phyloP scores from a whole-genome alignment of 139 green algal genomes.

The Tetradesmus lagerheimii region DNA sequence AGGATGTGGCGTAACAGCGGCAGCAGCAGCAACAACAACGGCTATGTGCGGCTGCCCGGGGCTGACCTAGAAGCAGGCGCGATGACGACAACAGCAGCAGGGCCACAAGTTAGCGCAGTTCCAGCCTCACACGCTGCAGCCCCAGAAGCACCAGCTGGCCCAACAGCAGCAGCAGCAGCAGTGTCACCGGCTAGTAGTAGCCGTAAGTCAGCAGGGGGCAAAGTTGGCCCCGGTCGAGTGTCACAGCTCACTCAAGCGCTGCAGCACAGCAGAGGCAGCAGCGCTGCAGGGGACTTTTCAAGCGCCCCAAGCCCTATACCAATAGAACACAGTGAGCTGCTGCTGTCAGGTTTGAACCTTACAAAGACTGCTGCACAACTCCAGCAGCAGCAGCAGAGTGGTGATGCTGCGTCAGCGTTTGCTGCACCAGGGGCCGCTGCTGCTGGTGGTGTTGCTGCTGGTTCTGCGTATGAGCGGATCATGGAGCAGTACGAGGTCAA shows the following conservation, averaged over 20 bases:
- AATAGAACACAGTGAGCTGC: neutral
- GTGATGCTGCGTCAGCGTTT: neutral
- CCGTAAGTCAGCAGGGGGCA: neutral
- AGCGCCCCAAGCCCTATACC: neutral
- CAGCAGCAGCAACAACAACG: neutral
- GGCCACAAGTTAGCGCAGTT: neutral
- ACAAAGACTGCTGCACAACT: neutral
- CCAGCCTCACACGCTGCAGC: neutral
- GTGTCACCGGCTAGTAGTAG: neutral
- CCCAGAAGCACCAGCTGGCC: conserved; percentile 5
- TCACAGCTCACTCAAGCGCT: conserved; percentile 27
- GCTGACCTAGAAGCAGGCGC: neutral
- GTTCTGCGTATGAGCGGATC: neutral
- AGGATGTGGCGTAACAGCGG: neutral
- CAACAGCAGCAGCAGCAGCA: conserved; percentile 9
- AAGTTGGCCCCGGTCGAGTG: neutral
- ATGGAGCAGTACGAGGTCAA: conserved; percentile 15
- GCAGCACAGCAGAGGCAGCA: neutral
- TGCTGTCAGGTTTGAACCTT: neutral
- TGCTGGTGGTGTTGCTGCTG: neutral
- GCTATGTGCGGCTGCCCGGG: neutral
- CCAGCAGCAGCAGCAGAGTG: neutral
- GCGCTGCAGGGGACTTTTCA: neutral
- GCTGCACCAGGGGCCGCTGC: neutral
- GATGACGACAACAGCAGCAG: conserved; percentile 22